Percentiles rank a stretch among this genome's conserved stretches.
phyloP scores from a whole-genome alignment of 805 yeast genomes.

The Metschnikowia chrysomelidarum region DNA sequence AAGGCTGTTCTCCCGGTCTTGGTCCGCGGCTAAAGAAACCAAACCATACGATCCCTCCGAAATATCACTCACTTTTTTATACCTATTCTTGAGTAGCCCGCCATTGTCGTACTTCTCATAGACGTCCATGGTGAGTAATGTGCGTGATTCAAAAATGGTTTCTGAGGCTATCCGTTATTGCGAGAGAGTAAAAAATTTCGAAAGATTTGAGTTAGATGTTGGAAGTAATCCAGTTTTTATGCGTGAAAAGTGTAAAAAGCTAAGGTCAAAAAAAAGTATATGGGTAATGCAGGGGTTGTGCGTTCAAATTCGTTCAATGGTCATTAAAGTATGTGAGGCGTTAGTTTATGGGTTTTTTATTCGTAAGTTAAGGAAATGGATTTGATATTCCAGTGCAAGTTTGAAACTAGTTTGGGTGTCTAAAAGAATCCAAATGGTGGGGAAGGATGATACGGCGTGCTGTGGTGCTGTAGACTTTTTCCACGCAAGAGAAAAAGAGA shows the following conservation, averaged over 20 bases:
- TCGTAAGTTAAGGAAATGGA: no score
- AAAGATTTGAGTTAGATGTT: no score
- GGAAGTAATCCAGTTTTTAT: no score
- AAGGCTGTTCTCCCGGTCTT: conserved; percentile 40
- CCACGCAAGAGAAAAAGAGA: no score
- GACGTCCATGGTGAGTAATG: no score
- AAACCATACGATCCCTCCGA: conserved; percentile 94
- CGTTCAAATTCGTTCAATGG: conserved; percentile 8
- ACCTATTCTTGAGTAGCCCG: conserved; percentile 55
- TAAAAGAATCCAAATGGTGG: conserved; percentile 1
- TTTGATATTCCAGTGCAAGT: no score
- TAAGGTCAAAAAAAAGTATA: conserved; percentile 1
- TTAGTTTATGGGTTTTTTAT: no score
- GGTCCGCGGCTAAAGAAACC: conserved; percentile 83
- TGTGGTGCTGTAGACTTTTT: no score
- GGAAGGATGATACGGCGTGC: conserved; percentile 1
- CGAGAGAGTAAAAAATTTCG: no score
- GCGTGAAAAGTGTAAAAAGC: not conserved
- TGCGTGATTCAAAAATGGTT: no score
- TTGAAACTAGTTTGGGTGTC: not conserved
- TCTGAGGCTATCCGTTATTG: no score
- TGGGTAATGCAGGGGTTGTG: conserved; percentile 4
- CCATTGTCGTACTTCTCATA: conserved; percentile 41
- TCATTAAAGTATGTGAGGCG: conserved; percentile 7
- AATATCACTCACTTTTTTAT: conserved; percentile 67